These are phyloP conservation scores for Nicotiana benthamiana DNA, from an alignment of 257 asterid species.

Conservation along the genomic window DNA sequence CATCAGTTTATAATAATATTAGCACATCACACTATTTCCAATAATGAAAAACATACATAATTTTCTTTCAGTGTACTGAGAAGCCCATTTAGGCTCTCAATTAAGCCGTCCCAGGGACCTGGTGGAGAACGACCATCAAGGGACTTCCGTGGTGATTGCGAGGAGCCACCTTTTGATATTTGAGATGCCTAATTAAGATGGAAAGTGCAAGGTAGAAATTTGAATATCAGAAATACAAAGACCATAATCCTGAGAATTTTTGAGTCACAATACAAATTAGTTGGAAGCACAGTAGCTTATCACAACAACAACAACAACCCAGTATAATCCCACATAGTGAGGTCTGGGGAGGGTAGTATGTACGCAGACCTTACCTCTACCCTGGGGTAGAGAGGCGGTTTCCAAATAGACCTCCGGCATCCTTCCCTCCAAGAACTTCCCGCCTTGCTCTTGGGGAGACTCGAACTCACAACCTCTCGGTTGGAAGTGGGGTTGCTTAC, in stretches of 20 bases:
- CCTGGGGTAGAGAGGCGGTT: too few species aligned
- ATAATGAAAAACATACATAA: conserved; percentile 35
- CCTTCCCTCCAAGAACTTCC: too few species aligned
- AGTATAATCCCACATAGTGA: too few species aligned
- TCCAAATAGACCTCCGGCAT: too few species aligned
- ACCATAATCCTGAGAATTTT: neutral
- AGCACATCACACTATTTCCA: neutral
- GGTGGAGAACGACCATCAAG: conserved; percentile 28
- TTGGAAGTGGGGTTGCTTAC: too few species aligned
- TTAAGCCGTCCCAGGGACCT: conserved; percentile 59
- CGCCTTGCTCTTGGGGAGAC: too few species aligned
- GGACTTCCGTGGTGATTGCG: conserved; percentile 22
- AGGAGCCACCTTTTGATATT: conserved; percentile 25
- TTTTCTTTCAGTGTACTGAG: conserved; percentile 50
- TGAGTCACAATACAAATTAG: neutral
- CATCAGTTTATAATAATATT: conserved; percentile 1
- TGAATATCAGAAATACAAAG: neutral
- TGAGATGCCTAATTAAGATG: conserved; percentile 24
- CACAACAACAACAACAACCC: too few species aligned
- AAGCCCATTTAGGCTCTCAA: conserved; percentile 45
- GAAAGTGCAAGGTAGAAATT: neutral
- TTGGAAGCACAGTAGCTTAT: neutral
- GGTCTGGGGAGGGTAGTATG: too few species aligned
- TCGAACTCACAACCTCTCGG: too few species aligned
- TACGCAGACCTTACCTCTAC: too few species aligned